Conservation (phyloP, 257 asterid genomes). For the Primulina tabacum region DNA sequence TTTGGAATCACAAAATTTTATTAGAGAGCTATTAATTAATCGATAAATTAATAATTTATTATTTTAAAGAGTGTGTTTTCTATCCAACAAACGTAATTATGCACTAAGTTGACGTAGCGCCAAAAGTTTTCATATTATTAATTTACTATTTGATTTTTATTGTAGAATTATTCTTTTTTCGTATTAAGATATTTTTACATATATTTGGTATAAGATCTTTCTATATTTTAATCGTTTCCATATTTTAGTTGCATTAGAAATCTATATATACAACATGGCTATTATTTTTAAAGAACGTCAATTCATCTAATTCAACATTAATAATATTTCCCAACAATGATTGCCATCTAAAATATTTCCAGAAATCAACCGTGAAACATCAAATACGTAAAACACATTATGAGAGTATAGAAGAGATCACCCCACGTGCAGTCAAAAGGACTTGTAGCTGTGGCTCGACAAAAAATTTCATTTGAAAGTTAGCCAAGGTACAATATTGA, state of each 20-base stretch:
- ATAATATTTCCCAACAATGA: not conserved
- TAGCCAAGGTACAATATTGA: not conserved
- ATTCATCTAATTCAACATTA: too few relatives aligned
- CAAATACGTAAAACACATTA: not conserved
- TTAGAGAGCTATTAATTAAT: too few relatives aligned
- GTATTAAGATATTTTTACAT: too few relatives aligned
- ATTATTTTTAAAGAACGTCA: too few relatives aligned
- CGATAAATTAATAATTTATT: not conserved
- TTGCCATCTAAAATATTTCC: not conserved
- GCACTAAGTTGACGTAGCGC: too few relatives aligned
- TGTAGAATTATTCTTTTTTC: too few relatives aligned
- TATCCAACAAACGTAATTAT: not conserved
- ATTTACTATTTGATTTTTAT: too few relatives aligned
- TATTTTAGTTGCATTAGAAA: not conserved
- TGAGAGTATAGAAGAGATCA: not conserved
- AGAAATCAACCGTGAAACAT: not conserved
- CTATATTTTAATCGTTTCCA: too few relatives aligned
- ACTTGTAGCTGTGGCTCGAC: not conserved
- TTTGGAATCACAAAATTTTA: too few relatives aligned
- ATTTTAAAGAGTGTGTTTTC: not conserved
- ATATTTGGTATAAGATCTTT: too few relatives aligned
- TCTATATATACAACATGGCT: too few relatives aligned
- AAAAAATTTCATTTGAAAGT: not conserved
- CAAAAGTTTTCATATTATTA: too few relatives aligned
- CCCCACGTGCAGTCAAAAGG: not conserved